Percentiles rank a stretch among this genome's conserved stretches.
These are phyloP conservation scores for Ustilago esculenta DNA, from an alignment of 1,284 basidiomycete species.

Conservation along the genomic window DNA sequence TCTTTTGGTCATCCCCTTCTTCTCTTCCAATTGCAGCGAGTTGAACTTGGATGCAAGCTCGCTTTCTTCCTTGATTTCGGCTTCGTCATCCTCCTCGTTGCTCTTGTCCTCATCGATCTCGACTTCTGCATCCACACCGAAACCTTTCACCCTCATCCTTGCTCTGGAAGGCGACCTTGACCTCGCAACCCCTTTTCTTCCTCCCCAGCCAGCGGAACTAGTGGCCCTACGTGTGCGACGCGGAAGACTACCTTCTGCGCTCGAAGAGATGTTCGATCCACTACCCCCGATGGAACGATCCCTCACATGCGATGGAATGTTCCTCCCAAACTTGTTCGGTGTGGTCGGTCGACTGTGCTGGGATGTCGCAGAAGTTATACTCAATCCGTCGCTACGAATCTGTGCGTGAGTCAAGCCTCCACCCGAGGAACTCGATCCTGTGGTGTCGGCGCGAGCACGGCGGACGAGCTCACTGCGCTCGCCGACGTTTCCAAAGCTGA, in stretches of 20 bases:
- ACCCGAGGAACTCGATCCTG: conserved; percentile 17
- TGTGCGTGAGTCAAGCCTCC: conserved; percentile 1
- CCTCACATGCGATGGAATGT: conserved; percentile 19
- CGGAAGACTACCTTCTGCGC: conserved; percentile 36
- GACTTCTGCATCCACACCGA: conserved; percentile 51
- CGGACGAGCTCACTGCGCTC: conserved; percentile 14
- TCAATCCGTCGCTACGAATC: conserved; percentile 18
- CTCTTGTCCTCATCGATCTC: conserved; percentile 51
- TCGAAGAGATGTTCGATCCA: conserved; percentile 17
- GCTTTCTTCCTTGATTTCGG: no score
- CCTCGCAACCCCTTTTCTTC: conserved; percentile 8
- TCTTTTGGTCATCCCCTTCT: conserved; percentile 21
- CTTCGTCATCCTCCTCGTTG: conserved; percentile 5
- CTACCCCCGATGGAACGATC: conserved; percentile 15
- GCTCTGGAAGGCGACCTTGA: conserved; percentile 34
- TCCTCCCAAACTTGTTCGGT: conserved; percentile 13
- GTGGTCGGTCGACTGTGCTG: conserved; percentile 31
- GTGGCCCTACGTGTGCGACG: conserved; percentile 21
- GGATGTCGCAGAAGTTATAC: conserved; percentile 33
- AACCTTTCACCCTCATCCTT: conserved; percentile 39
- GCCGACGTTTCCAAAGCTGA: conserved; percentile 41
- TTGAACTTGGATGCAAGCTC: conserved; percentile 5
- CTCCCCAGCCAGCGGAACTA: conserved; percentile 6
- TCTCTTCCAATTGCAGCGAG: conserved; percentile 2
- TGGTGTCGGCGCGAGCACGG: conserved; percentile 36